Conservation (phyloP, 805 yeast genomes). For the Candida pseudofarinosa region DNA sequence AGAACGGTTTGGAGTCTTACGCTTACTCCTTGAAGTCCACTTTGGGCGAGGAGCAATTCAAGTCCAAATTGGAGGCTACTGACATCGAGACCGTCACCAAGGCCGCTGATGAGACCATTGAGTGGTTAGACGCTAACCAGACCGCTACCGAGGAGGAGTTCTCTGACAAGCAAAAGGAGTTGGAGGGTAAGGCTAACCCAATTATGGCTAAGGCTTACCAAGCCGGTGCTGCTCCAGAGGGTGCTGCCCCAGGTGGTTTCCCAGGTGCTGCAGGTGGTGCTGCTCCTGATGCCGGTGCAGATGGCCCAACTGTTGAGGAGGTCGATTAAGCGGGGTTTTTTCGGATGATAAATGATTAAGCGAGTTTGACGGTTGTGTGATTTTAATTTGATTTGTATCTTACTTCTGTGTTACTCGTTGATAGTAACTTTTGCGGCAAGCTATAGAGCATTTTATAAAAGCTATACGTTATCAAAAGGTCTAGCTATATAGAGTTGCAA, state of each 20-base stretch:
- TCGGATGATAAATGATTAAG: not conserved
- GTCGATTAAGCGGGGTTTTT: constrained; percentile 33
- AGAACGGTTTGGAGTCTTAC: constrained; percentile 93
- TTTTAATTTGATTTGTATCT: too few species aligned
- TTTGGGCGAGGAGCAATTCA: constrained; percentile 44
- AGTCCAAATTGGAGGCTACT: constrained; percentile 48
- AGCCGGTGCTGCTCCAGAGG: constrained; percentile 66
- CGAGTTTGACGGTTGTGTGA: not conserved
- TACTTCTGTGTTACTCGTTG: too few species aligned
- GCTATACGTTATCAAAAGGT: not conserved
- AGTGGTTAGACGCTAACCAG: constrained; percentile 92
- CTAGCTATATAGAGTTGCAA: not conserved
- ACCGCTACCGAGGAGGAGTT: constrained; percentile 91
- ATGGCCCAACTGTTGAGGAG: constrained; percentile 53
- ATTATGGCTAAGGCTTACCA: constrained; percentile 96
- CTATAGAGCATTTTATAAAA: not conserved
- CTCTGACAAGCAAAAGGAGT: constrained; percentile 90
- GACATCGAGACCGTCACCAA: constrained; percentile 67
- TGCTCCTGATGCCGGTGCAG: constrained; percentile 30
- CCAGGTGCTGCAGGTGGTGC: constrained; percentile 63
- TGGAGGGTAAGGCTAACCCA: constrained; percentile 93
- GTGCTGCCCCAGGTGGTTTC: constrained; percentile 60
- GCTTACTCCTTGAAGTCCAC: constrained; percentile 90
- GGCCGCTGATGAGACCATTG: constrained; percentile 80
- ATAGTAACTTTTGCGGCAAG: too few species aligned